Percentiles rank a stretch among this genome's conserved stretches.
Conservation (phyloP, 2,329 filamentous ascomycete genomes). For the Westerdykella sp. region DNA sequence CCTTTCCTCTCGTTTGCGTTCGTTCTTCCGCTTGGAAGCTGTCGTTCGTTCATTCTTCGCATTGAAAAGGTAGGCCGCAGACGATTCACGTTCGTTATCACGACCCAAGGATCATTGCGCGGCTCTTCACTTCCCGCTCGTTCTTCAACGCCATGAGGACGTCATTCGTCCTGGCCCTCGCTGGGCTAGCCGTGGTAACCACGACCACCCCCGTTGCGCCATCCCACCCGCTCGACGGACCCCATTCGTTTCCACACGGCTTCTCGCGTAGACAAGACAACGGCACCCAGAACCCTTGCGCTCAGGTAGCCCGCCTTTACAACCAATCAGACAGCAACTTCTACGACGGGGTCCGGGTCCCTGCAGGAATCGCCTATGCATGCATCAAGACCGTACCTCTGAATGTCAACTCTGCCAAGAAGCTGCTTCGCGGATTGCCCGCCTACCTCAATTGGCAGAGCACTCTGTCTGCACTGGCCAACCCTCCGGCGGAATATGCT, state of each 20-base stretch:
- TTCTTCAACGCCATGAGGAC: conserved; percentile 16
- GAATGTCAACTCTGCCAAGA: conserved; percentile 37
- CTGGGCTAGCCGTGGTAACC: conserved; percentile 16
- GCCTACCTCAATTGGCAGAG: conserved; percentile 45
- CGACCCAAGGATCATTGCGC: too few species aligned
- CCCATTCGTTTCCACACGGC: conserved; percentile 8
- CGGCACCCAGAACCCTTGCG: conserved; percentile 21
- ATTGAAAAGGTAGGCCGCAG: too few species aligned
- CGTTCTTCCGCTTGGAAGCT: not conserved
- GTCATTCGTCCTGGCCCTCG: conserved; percentile 15
- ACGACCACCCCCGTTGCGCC: conserved; percentile 21
- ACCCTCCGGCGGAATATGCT: conserved; percentile 42
- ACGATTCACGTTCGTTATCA: too few species aligned
- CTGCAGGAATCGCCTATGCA: conserved; percentile 41
- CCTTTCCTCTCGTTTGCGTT: not conserved
- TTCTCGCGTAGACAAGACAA: conserved; percentile 18
- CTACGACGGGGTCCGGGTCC: conserved; percentile 23
- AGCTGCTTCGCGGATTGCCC: conserved; percentile 35
- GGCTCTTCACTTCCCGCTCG: too few species aligned
- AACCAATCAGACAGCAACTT: conserved; percentile 3
- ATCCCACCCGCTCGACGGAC: conserved; percentile 3
- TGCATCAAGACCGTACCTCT: conserved; percentile 43
- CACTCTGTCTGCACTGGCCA: conserved; percentile 39
- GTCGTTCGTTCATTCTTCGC: too few species aligned
- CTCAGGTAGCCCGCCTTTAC: conserved; percentile 29